These are phyloP conservation scores for Geum urbanum DNA, from an alignment of 306 rosid species.

Conservation along the genomic window DNA sequence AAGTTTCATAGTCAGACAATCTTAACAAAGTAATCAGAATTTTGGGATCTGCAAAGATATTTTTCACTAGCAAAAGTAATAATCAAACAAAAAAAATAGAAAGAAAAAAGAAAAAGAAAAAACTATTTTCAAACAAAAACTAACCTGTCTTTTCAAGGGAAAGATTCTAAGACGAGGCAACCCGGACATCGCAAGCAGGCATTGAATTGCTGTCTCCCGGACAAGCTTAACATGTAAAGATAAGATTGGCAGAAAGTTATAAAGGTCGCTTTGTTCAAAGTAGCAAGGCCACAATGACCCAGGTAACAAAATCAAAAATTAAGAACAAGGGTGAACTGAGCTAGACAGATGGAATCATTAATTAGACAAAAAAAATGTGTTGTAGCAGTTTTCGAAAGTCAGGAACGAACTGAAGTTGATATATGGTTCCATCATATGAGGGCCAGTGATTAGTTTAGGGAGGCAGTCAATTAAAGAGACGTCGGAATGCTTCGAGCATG, in stretches of 20 bases:
- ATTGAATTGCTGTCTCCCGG: constrained; percentile 85
- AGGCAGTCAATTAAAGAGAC: constrained; percentile 55
- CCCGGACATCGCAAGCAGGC: constrained; percentile 75
- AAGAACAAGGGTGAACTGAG: not conserved
- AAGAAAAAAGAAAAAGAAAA: too few species aligned
- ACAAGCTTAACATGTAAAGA: constrained; percentile 69
- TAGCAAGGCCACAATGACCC: not conserved
- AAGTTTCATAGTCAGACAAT: not conserved
- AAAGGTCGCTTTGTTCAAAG: not conserved
- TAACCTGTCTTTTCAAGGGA: constrained; percentile 81
- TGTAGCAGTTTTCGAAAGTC: not conserved
- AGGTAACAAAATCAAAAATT: not conserved
- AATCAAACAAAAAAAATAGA: too few species aligned
- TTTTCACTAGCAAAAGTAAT: not conserved
- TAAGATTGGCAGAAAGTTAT: not conserved
- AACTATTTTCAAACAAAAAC: too few species aligned
- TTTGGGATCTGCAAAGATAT: not conserved
- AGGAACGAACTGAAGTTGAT: constrained; percentile 23
- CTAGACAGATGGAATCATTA: not conserved
- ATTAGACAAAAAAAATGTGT: not conserved
- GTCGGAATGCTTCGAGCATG: too few species aligned
- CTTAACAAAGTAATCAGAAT: not conserved
- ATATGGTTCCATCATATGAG: constrained; percentile 70
- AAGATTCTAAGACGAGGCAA: constrained; percentile 73
- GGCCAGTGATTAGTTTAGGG: constrained; percentile 51